These are phyloP conservation scores for Claviceps digitariae DNA, from an alignment of 2,329 filamentous ascomycete species.

Conservation along the genomic window DNA sequence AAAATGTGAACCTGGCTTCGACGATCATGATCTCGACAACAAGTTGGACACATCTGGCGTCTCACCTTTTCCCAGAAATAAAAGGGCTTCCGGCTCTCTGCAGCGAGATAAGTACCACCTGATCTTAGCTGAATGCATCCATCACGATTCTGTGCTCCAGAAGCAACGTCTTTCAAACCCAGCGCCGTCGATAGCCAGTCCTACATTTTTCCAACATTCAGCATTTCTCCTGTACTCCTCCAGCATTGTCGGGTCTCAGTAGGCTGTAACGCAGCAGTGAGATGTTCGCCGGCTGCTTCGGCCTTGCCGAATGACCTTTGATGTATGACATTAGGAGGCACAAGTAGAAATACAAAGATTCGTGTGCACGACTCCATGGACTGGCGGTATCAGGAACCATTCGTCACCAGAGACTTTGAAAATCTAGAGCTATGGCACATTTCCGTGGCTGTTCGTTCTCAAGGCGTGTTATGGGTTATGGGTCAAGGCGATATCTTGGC, in stretches of 20 bases:
- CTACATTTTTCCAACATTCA: background rate
- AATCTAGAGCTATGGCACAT: too few species aligned
- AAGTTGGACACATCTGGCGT: background rate
- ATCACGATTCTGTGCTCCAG: background rate
- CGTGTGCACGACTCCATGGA: background rate
- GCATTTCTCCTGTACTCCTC: background rate
- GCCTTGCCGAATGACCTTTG: background rate
- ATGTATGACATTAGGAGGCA: background rate
- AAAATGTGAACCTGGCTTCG: background rate
- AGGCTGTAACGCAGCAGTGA: background rate
- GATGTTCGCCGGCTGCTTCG: background rate
- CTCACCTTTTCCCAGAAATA: background rate
- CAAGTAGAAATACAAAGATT: background rate
- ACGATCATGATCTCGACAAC: background rate
- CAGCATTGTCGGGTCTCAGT: background rate
- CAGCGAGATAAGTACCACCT: conserved; percentile 3
- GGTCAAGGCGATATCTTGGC: background rate
- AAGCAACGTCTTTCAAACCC: background rate
- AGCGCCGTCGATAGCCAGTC: background rate
- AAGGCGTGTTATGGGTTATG: background rate
- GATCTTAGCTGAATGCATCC: conserved; percentile 2
- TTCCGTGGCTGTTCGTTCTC: background rate
- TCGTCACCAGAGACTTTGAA: background rate
- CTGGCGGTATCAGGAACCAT: background rate
- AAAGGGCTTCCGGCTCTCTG: background rate